A percentile compares a stretch with the other conserved stretches of the same genome.
These are phyloP conservation scores for Aureobasidium sp. DNA, from an alignment of 2,329 filamentous ascomycete genomes.

Conservation along the genomic window DNA sequence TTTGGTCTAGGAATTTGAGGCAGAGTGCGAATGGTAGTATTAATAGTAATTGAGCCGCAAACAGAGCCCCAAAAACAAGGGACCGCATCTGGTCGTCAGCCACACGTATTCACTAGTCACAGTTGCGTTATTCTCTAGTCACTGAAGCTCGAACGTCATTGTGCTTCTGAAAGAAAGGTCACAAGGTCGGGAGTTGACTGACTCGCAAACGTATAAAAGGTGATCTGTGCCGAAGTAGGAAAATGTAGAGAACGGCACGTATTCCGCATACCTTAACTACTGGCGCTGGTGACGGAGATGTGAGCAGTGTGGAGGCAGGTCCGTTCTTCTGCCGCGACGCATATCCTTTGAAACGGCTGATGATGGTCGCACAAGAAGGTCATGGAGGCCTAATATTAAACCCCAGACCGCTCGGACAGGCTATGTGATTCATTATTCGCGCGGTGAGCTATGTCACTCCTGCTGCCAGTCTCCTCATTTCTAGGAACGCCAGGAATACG, in stretches of 20 bases:
- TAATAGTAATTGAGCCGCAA: constrained; percentile 11
- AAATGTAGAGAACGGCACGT: not conserved
- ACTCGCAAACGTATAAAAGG: not conserved
- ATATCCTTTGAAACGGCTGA: not conserved
- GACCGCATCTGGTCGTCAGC: not conserved
- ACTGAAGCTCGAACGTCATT: not conserved
- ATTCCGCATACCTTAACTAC: not conserved
- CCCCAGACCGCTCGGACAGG: too few species aligned
- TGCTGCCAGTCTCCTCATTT: not conserved
- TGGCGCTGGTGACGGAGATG: not conserved
- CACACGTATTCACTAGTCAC: not conserved
- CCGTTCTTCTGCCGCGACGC: not conserved
- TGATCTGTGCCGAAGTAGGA: not conserved
- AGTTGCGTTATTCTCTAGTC: not conserved
- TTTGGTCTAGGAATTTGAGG: not conserved
- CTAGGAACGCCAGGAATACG: not conserved
- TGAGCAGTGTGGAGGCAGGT: not conserved
- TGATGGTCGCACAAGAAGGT: not conserved
- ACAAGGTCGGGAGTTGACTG: not conserved
- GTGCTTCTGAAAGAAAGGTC: not conserved
- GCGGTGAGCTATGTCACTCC: not conserved
- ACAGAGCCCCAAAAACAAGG: not conserved
- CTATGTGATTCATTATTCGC: not conserved
- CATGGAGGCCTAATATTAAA: not conserved
- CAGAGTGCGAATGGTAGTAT: not conserved